Evolutionary conservation across 164 flowering plant species (phyloP).

Genomic region (Vitis cinerea): DNA sequence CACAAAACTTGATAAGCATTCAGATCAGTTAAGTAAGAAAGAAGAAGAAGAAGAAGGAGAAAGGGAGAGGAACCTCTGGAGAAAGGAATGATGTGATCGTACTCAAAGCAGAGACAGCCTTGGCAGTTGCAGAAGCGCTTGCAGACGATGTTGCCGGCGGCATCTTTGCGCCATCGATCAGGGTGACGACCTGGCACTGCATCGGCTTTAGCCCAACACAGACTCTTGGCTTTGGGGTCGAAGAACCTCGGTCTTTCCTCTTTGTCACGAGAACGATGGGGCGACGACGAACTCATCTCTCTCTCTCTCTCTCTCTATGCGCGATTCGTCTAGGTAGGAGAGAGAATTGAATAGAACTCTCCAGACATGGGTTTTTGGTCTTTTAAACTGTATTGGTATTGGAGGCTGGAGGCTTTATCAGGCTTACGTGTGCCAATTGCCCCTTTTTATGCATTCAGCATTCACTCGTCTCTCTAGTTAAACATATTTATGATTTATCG

Average conservation of each 20-base stretch:
- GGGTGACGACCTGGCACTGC: conserved; percentile 83
- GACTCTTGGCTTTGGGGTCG: conserved; percentile 57
- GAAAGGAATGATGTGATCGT: conserved; percentile 93
- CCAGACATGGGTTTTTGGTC: no score
- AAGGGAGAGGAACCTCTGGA: conserved; percentile 67
- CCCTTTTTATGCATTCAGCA: no score
- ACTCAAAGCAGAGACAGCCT: conserved; percentile 97
- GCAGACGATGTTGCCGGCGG: conserved; percentile 95
- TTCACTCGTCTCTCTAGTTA: no score
- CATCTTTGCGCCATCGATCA: conserved; percentile 93
- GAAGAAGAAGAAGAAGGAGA: background rate
- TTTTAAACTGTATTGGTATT: no score
- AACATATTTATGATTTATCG: no score
- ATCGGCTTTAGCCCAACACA: conserved; percentile 81
- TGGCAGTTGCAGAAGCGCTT: conserved; percentile 89
- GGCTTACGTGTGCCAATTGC: no score
- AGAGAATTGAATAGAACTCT: no score
- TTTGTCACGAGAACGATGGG: conserved; percentile 17
- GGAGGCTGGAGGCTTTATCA: no score
- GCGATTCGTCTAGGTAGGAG: background rate
- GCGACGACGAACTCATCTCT: conserved; percentile 24
- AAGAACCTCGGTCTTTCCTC: conserved; percentile 77
- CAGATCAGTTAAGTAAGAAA: background rate
- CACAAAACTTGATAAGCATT: background rate
- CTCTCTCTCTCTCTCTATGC: background rate